A percentile compares a stretch with the other conserved stretches of the same genome.
phyloP scores from a whole-genome alignment of 2,329 filamentous ascomycete genomes.

The Nemania abortiva region DNA sequence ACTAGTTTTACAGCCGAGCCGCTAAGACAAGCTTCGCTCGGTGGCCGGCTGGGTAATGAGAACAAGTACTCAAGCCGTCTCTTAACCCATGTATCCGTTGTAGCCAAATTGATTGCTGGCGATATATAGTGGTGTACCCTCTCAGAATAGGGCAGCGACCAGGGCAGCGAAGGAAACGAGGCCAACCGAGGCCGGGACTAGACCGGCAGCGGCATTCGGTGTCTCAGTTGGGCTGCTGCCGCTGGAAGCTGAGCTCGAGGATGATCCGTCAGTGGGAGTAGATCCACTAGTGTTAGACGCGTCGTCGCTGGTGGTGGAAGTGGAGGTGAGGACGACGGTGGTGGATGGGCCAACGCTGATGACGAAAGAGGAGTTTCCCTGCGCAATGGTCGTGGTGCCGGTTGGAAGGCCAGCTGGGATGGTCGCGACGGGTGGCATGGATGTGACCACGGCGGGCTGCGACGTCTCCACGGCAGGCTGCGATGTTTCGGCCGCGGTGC shows the following conservation, averaged over 20 bases:
- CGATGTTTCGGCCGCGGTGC: conserved; percentile 16
- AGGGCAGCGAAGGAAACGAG: conserved; percentile 32
- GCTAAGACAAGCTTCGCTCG: conserved; percentile 6
- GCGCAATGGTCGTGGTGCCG: conserved; percentile 29
- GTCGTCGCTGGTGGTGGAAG: conserved; percentile 15
- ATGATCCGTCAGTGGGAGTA: conserved; percentile 21
- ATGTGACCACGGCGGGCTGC: conserved; percentile 37
- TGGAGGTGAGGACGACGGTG: conserved; percentile 29
- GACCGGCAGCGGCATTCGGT: conserved; percentile 27
- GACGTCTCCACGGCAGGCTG: conserved; percentile 26
- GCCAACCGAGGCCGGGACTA: conserved; percentile 33
- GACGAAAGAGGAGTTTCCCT: conserved; percentile 31
- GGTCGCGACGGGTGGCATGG: conserved; percentile 49
- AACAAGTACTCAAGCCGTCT: conserved; percentile 5
- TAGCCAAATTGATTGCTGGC: conserved; percentile 10
- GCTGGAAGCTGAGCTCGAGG: conserved; percentile 9
- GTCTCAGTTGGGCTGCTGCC: conserved; percentile 22
- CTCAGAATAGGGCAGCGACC: conserved; percentile 31
- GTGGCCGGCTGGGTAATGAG: conserved; percentile 14
- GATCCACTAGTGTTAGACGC: conserved; percentile 21
- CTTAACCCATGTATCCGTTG: conserved; percentile 11
- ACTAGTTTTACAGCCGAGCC: conserved; percentile 8
- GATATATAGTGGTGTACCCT: conserved; percentile 8
- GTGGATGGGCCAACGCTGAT: conserved; percentile 35
- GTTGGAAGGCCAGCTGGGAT: conserved; percentile 54